Evolutionary conservation across 2,329 filamentous ascomycete genomes (phyloP).

Genomic region (Fusarium sp.): DNA sequence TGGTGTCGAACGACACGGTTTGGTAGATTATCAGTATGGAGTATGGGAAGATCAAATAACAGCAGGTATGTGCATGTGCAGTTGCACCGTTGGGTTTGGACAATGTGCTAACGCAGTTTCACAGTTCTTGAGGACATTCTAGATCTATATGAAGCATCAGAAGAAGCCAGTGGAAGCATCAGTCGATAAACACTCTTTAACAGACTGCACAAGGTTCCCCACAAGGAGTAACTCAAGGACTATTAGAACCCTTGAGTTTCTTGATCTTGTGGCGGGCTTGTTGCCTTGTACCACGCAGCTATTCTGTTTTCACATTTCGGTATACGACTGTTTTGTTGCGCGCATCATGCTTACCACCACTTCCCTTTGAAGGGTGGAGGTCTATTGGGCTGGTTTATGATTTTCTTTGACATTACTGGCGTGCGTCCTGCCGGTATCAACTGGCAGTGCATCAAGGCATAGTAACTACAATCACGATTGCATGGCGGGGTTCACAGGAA

Average conservation of each 20-base stretch:
- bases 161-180: slow-evolving; percentile 51
- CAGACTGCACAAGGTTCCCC: neutral
- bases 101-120: slow-evolving; percentile 24
- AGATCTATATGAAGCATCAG: slow-evolving; percentile 59
- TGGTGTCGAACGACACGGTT: slow-evolving; percentile 86
- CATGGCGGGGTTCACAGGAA: slow-evolving; percentile 37
- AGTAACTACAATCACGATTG: slow-evolving; percentile 42
- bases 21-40: slow-evolving; percentile 97
- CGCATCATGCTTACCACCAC: slow-evolving; percentile 23
- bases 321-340: slow-evolving; percentile 21
- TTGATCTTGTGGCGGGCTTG: neutral
- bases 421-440: slow-evolving; percentile 22
- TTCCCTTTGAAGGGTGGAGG: slow-evolving; percentile 12
- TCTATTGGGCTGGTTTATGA: slow-evolving; percentile 42
- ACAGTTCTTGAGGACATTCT: slow-evolving; percentile 56
- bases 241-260: slow-evolving; percentile 21
- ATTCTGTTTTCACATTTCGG: slow-evolving; percentile 17
- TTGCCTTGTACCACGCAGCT: slow-evolving; percentile 13
- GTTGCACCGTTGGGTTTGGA: neutral
- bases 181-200: slow-evolving; percentile 32
- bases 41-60: slow-evolving; percentile 96
- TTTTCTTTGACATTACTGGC: slow-evolving; percentile 38
- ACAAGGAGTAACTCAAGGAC: neutral
- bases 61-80: slow-evolving; percentile 69
- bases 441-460: slow-evolving; percentile 29